Conservation (phyloP, 202 grass and related monocot genomes). For the Elaeis oleifera region DNA sequence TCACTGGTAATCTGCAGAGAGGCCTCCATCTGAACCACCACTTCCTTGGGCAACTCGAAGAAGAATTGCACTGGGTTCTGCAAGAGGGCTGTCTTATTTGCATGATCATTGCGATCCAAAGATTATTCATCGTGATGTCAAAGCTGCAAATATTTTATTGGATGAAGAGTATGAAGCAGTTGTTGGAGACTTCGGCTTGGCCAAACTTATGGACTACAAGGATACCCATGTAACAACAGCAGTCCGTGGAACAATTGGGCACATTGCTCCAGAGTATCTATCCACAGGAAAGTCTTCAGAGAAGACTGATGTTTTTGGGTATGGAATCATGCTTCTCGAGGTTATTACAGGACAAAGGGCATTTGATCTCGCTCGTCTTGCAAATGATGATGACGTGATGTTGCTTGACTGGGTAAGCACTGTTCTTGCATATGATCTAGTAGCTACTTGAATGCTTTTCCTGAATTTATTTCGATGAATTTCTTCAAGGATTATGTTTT, state of each 20-base stretch:
- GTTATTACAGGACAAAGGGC: slow-evolving; percentile 87
- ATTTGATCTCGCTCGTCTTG: slow-evolving; percentile 66
- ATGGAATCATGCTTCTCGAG: slow-evolving; percentile 88
- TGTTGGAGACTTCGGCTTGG: slow-evolving; percentile 75
- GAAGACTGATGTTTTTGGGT: slow-evolving; percentile 88
- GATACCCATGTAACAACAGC: slow-evolving; percentile 89
- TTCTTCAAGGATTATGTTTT: no score
- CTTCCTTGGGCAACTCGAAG: slow-evolving; percentile 60
- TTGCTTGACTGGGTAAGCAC: slow-evolving; percentile 78
- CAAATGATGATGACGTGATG: slow-evolving; percentile 78
- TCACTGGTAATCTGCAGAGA: slow-evolving; percentile 32
- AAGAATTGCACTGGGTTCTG: slow-evolving; percentile 62
- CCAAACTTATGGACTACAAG: slow-evolving; percentile 85
- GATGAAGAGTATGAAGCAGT: slow-evolving; percentile 77
- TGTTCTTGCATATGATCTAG: background rate
- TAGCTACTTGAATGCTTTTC: no score
- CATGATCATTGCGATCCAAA: slow-evolving; percentile 95
- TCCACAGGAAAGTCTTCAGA: slow-evolving; percentile 74
- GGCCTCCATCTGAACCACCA: slow-evolving; percentile 33
- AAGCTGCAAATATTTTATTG: slow-evolving; percentile 77
- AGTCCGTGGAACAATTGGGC: slow-evolving; percentile 66
- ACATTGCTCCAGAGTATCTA: slow-evolving; percentile 83
- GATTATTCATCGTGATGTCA: slow-evolving; percentile 88
- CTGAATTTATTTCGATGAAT: no score
- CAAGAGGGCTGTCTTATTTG: slow-evolving; percentile 73